A percentile compares a stretch with the other conserved stretches of the same genome.
phyloP scores from a whole-genome alignment of 495 filamentous ascomycete species.

The Geopyxis carbonaria region DNA sequence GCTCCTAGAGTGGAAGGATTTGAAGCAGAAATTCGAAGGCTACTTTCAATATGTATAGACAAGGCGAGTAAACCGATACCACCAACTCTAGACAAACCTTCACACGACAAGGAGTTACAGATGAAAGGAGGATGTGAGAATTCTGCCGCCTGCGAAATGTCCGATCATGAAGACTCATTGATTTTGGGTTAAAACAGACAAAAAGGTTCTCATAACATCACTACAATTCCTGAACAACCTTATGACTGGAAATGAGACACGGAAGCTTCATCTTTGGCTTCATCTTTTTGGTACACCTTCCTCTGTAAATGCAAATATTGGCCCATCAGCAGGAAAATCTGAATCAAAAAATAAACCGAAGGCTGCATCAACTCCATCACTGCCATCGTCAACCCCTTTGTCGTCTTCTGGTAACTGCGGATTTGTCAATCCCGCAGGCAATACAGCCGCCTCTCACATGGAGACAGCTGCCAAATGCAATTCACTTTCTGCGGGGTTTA shows the following conservation, averaged over 20 bases:
- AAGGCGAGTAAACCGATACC: slow-evolving; percentile 33
- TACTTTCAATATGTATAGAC: slow-evolving; percentile 56
- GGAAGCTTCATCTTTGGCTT: slow-evolving; percentile 60
- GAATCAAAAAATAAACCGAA: slow-evolving; percentile 15
- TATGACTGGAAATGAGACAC: slow-evolving; percentile 53
- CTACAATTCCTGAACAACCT: slow-evolving; percentile 63
- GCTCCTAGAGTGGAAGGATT: slow-evolving; percentile 34
- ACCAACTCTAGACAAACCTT: slow-evolving; percentile 29
- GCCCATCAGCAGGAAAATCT: slow-evolving; percentile 1
- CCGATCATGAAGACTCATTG: background rate
- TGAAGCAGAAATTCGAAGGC: slow-evolving; percentile 47
- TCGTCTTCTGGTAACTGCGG: background rate
- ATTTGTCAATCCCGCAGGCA: slow-evolving; percentile 10
- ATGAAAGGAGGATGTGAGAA: slow-evolving; percentile 19
- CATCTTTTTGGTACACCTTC: slow-evolving; percentile 47
- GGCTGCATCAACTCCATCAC: slow-evolving; percentile 4
- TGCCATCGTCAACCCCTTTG: slow-evolving; percentile 18
- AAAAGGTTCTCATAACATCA: slow-evolving; percentile 53
- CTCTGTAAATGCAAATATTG: slow-evolving; percentile 8
- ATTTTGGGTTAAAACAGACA: slow-evolving; percentile 31
- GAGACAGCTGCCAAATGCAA: slow-evolving; percentile 24
- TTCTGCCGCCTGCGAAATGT: background rate
- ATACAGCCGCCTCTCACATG: slow-evolving; percentile 10
- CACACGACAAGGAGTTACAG: slow-evolving; percentile 20
- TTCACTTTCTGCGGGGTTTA: slow-evolving; percentile 22